Conservation (phyloP, 2,329 filamentous ascomycete genomes). For the Grosmannia serpens region DNA sequence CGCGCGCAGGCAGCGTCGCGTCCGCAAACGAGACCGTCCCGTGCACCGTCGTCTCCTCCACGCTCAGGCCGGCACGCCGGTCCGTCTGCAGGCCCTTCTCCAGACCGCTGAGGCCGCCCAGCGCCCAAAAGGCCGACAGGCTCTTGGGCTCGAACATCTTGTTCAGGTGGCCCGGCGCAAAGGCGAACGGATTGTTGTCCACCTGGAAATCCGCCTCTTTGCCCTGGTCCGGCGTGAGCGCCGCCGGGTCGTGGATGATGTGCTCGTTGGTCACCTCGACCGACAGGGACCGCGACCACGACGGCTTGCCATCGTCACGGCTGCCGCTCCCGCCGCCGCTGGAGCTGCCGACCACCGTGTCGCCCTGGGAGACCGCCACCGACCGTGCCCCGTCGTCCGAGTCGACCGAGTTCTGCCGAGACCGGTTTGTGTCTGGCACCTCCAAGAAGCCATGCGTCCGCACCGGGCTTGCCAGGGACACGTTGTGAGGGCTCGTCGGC, state of each 20-base stretch:
- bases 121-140: conserved; percentile 64
- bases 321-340: conserved; percentile 24
- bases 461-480: conserved; percentile 54
- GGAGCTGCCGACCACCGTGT: conserved; percentile 45
- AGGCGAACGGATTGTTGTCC: conserved; percentile 74
- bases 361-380: conserved; percentile 45
- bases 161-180: conserved; percentile 68
- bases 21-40: conserved; percentile 63
- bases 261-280: conserved; percentile 30
- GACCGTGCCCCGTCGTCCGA: conserved; percentile 51
- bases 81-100: conserved; percentile 70
- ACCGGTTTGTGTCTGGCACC: conserved; percentile 50
- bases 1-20: conserved; percentile 30
- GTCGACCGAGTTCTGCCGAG: conserved; percentile 59
- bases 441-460: conserved; percentile 45
- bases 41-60: conserved; percentile 58
- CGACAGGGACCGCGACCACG: conserved; percentile 20
- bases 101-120: conserved; percentile 68
- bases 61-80: conserved; percentile 59
- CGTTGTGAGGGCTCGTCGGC: conserved; percentile 62
- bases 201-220: conserved; percentile 67
- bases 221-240: conserved; percentile 63
- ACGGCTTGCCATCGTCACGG: conserved; percentile 21
- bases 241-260: conserved; percentile 54
- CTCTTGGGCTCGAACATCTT: conserved; percentile 89